These are phyloP conservation scores for Capsicum rhomboideum DNA, from an alignment of 257 asterid species.

Conservation along the genomic window DNA sequence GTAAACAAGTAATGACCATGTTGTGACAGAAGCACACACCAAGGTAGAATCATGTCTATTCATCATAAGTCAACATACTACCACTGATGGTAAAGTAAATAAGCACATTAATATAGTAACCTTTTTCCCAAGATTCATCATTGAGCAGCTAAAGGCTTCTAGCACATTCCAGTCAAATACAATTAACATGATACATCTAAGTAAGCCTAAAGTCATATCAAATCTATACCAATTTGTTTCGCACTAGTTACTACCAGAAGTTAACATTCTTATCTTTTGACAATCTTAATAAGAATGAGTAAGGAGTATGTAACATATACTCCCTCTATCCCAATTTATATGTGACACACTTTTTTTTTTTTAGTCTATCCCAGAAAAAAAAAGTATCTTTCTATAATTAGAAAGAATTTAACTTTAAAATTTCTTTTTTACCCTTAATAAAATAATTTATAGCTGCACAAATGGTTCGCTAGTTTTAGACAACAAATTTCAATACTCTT, in stretches of 20 bases:
- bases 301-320: too few relatives aligned
- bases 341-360: too few relatives aligned
- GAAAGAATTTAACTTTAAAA: background rate
- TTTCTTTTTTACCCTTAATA: background rate
- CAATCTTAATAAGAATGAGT: too few relatives aligned
- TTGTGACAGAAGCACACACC: background rate
- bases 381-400: background rate
- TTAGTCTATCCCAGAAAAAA: background rate
- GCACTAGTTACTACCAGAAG: background rate
- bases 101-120: background rate
- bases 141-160: background rate
- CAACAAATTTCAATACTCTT: background rate
- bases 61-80: background rate
- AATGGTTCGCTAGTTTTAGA: background rate
- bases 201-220: background rate
- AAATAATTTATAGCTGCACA: background rate
- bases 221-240: background rate
- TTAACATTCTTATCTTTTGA: background rate
- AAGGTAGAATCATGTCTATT: background rate
- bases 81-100: background rate
- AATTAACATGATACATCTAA: background rate
- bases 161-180: background rate
- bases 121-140: background rate
- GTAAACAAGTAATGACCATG: background rate
- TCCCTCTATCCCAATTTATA: too few relatives aligned